Evolutionary conservation across 2,329 filamentous ascomycete genomes (phyloP), one percentile per base, ranked within the genome.

Genomic region (Trichoderma lentiforme): DNA sequence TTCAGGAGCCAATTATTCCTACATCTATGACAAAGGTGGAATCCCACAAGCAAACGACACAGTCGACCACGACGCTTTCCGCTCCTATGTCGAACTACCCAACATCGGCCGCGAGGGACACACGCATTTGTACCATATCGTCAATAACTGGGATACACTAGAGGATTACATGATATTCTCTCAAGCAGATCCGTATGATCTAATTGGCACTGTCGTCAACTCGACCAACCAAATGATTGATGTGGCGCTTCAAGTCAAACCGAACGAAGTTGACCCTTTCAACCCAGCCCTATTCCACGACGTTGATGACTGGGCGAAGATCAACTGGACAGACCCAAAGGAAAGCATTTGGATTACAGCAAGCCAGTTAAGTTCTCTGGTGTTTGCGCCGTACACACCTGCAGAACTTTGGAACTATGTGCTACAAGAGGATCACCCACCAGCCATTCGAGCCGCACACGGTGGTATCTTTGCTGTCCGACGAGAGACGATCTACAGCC

Each of bases 291-390:
- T 72, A 21, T 72, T 39, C 15, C 71, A 72, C 7, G 43, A 72
- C 15, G 32, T 65, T 2, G 24, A 62, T 34, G 58, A 70, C 43
- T 72, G 65, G 71, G 39, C 57, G 18, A 63, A 63, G 30, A 70
- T 72, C 32, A 64, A 72, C 30, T 70, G 58, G 71, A 70, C 65
- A 8, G 43, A 57, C 28, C 66, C 65, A 18, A 70, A 72, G 11
- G 71, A 72, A 64, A 70, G 65, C n/a, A 60, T 72, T 6, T 72
- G 65, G 71, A 70, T 72, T 8, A 70, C 58, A 14, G 11, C 57
- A 3, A 64, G 66, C 15, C 24, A 72, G 21, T 9, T 70, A 6
- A 58, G 15, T 4, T 57, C 71, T 8, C 24, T 72, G 1, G 57
- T 43, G 7, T 58, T 61, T 24, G 57, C 71, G 4, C 47, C 65